A percentile compares a stretch with the other conserved stretches of the same genome.
phyloP scores from a whole-genome alignment of 305 asterid species.

The Fraxinus sp. region DNA sequence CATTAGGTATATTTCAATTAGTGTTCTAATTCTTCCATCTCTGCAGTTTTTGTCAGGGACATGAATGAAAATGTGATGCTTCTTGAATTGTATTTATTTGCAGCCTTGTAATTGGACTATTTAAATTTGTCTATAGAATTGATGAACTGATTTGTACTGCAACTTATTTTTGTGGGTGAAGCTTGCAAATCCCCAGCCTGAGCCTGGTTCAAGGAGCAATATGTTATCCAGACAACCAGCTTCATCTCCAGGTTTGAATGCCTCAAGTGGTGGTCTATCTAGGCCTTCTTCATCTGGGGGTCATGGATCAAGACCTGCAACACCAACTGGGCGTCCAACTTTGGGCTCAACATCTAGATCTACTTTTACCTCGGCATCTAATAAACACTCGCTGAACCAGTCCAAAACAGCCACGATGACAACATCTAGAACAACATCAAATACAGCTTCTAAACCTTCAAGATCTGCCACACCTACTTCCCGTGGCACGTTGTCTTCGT shows the following conservation, averaged over 20 bases:
- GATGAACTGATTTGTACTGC: constrained; percentile 25
- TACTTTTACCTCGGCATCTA: constrained; percentile 44
- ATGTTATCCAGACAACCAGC: constrained; percentile 53
- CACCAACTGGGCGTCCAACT: constrained; percentile 84
- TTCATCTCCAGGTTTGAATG: constrained; percentile 63
- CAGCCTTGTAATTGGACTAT: not conserved
- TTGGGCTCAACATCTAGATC: constrained; percentile 57
- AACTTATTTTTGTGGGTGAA: constrained; percentile 37
- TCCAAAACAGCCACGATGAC: constrained; percentile 48
- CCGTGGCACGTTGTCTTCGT: constrained; percentile 49
- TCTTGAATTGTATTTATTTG: constrained; percentile 8
- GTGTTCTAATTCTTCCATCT: constrained; percentile 4
- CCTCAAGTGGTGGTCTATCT: constrained; percentile 70
- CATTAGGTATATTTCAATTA: not conserved
- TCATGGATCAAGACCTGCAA: constrained; percentile 74
- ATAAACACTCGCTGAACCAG: constrained; percentile 40
- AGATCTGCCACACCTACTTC: constrained; percentile 89
- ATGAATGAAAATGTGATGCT: constrained; percentile 7
- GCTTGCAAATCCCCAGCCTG: constrained; percentile 77
- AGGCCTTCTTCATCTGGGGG: constrained; percentile 90
- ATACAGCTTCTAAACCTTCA: constrained; percentile 53
- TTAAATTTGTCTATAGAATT: constrained; percentile 8
- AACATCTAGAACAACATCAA: constrained; percentile 43
- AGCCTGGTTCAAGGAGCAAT: constrained; percentile 61
- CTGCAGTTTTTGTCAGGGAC: constrained; percentile 1